These are phyloP conservation scores for Colletotrichum cuscutae DNA, from an alignment of 2,329 filamentous ascomycete genomes.

Conservation along the genomic window DNA sequence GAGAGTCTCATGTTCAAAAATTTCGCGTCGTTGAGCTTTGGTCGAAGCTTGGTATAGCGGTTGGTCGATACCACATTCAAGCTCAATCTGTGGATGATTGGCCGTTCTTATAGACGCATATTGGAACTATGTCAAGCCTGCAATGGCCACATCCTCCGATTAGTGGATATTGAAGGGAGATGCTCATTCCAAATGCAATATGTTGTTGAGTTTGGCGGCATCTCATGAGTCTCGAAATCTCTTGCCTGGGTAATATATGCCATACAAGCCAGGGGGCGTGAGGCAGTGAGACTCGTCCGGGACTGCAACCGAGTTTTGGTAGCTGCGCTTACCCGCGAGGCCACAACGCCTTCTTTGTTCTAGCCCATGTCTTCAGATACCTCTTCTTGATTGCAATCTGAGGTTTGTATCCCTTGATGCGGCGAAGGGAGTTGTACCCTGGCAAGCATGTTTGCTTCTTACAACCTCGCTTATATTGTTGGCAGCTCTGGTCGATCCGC, in stretches of 20 bases:
- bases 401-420: not conserved
- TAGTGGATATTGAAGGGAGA: not conserved
- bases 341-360: not conserved
- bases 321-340: not conserved
- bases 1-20: slow-evolving; percentile 29
- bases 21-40: not conserved
- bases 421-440: not conserved
- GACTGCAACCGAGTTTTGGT: not conserved
- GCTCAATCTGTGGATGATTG: not conserved
- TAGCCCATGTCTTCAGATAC: not conserved
- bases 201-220: not conserved
- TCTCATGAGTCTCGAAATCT: slow-evolving; percentile 7
- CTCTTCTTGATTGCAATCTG: not conserved
- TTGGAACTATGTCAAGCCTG: accelerated
- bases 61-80: too few relatives aligned
- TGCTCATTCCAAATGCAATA: not conserved
- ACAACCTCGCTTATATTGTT: not conserved
- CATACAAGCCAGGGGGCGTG: not conserved
- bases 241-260: slow-evolving; percentile 6
- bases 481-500: not conserved
- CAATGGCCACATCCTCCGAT: not conserved
- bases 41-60: too few relatives aligned
- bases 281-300: not conserved
- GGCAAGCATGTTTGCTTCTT: not conserved
- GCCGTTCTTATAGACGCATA: too few relatives aligned